Conservation (phyloP, 768 basidiomycete species). For the Boletales sp. region DNA sequence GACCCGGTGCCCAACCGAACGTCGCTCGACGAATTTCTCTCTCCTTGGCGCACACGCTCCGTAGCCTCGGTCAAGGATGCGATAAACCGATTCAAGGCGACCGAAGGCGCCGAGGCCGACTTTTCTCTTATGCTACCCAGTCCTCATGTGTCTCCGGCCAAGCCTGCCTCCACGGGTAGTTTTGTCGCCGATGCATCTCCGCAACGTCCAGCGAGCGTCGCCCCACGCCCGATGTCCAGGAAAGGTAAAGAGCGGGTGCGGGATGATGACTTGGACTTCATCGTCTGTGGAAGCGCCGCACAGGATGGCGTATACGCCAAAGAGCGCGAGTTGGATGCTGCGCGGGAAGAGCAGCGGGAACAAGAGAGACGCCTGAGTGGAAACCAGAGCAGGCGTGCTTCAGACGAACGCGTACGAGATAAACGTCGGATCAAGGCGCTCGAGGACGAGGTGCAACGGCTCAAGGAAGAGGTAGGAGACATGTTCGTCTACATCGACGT, state of each 20-base stretch:
- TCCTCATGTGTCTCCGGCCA: slow-evolving; percentile 34
- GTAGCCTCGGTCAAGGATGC: slow-evolving; percentile 47
- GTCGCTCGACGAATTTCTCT: slow-evolving; percentile 17
- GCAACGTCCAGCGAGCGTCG: neutral
- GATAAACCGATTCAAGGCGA: slow-evolving; percentile 43
- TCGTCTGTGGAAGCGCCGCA: slow-evolving; percentile 40
- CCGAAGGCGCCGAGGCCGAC: slow-evolving; percentile 42
- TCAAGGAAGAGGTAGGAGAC: slow-evolving; percentile 52
- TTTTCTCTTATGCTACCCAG: slow-evolving; percentile 52
- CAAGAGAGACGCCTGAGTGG: slow-evolving; percentile 40
- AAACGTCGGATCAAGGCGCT: slow-evolving; percentile 61
- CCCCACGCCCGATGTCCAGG: slow-evolving; percentile 14
- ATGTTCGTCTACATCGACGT: neutral
- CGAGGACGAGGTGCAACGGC: slow-evolving; percentile 59
- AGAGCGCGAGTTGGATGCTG: slow-evolving; percentile 59
- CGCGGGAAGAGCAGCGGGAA: slow-evolving; percentile 47
- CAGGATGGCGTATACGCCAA: slow-evolving; percentile 53
- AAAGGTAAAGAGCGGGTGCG: slow-evolving; percentile 48
- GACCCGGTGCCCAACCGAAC: neutral
- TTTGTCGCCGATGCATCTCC: slow-evolving; percentile 15
- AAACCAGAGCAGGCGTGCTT: slow-evolving; percentile 28
- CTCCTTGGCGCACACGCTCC: slow-evolving; percentile 32
- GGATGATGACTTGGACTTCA: slow-evolving; percentile 25
- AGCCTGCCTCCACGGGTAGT: slow-evolving; percentile 23
- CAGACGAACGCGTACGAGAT: slow-evolving; percentile 48